Base-by-base conservation (phyloP, 169 alveolate genomes). In the Cardiosporidium cionae region DNA sequence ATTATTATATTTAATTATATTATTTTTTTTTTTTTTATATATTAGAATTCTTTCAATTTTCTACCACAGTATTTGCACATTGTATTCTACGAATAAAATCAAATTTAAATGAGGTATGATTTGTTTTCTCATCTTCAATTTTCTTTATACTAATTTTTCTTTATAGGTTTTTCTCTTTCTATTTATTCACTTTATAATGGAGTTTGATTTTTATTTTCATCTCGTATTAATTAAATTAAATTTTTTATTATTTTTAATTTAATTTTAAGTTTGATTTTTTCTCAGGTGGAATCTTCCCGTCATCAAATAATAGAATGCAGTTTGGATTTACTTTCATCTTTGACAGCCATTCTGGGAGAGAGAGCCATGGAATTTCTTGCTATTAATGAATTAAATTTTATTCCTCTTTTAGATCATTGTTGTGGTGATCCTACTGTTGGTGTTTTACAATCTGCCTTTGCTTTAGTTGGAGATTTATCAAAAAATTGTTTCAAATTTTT, bases 381-480 rank as follows among this genome's bases (percentile, higher is more conserved):
- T 37, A 64, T 34, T 9, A 66, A 32, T 32, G 29, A 74, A 1
- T 36, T 22, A n/a, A 67, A 72, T 4, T 34, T 72, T 32, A 29
- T 74, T 5, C 76, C 78, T 23, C 68, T 70, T 22, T 71, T 82
- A 22, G 68, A 25, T 44, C 78, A 73, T 33, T 82, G 75, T 64
- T 82, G 85, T 58, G 65, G 54, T 32, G 73, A 78, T 27, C 79
- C 80, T 22, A 27, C 65, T 2, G 68, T 65, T 9, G 62, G 73
- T 63, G 76, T 74, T 58, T 76, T 81, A 54, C 90, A 85, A 73
- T 77, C 86, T 23, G 86, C 86, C n/a, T 79, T 85, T 33, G 90
- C 90, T 3, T 83, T 84, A 32, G 80, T 85, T 34, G 90, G 90
- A 25, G 90, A 85, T 67, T 65, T 81, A 4, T 86, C 90, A 23